Base-by-base conservation (phyloP, 1,284 basidiomycete genomes). In the Fistulinella staudtii region DNA sequence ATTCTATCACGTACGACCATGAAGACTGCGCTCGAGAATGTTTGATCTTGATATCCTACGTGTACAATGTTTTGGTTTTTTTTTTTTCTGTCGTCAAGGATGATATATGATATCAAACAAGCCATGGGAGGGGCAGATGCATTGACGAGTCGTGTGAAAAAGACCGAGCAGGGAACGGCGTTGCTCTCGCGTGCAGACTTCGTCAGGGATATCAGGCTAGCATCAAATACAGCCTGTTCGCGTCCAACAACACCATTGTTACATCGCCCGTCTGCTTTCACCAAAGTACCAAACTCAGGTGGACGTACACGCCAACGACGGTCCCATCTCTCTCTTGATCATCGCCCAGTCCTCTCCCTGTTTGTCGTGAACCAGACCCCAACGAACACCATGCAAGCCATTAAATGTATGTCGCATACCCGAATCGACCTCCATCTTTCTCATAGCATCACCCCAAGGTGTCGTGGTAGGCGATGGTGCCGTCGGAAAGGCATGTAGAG, bases 391-490 rank as follows among this genome's bases (percentile, higher is more conserved):
- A 83, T 83, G 81, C 81, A 83, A 67, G 78, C 82, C 56, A 83
- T 84, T 56, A 84, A 83, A 74, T 83, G 80, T 81, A 54, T 51
- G 71, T 66, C 29, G 28, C 40, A 31, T 45, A 40, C 8, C 9
- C 13, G 33, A 31, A 27, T 44, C 42, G 33, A 45, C 49, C 40
- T 33, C 8, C 36, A 40, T 35, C 46, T n/a, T 50, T 51, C 61
- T 53, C 55, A 67, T 68, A 47, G 67, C 55, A 45, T 52, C 49
- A 46, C 52, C 35, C 39, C 52, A 67, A 91, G 90, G 91, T 77
- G 95, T 98, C 70, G 94, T 98, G 63, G 95, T 99, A 50, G 95
- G 95, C 62, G 95, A 99, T 76, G 95, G 95, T 85, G 95, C 95
- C 46, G 95, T 99, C 62, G 95, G 95, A 73, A 99, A 98, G 89